Conservation (phyloP, 169 alveolate genomes). For the Babesia bovis region DNA sequence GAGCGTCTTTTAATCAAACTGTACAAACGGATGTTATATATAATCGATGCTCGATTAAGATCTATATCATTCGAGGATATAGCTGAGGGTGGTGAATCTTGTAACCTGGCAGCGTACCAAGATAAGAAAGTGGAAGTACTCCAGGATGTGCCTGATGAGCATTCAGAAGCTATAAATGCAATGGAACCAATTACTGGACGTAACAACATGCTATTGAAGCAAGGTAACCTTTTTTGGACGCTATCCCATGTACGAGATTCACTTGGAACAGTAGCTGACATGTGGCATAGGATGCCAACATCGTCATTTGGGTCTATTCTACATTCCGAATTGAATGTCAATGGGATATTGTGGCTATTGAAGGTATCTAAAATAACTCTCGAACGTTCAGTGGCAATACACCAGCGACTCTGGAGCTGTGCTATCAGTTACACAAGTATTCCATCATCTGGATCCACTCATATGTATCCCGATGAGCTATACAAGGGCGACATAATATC, state of each 20-base stretch:
- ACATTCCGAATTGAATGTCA: background rate
- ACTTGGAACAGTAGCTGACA: background rate
- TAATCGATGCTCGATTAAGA: background rate
- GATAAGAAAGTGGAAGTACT: background rate
- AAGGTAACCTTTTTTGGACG: constrained; percentile 17
- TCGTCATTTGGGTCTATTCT: background rate
- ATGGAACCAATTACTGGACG: too few relatives aligned
- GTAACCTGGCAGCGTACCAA: background rate
- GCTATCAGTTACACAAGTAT: too few relatives aligned
- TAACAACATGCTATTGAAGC: background rate
- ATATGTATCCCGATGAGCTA: background rate
- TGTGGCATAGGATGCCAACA: constrained; percentile 14
- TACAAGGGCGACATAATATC: background rate
- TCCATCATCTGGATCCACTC: background rate
- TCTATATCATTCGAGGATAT: background rate
- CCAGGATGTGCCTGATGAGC: background rate
- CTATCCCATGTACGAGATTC: background rate
- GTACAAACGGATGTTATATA: background rate
- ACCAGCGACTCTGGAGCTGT: background rate
- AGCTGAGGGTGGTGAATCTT: background rate
- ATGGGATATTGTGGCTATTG: constrained; percentile 1
- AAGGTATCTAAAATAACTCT: background rate
- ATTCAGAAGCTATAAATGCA: too few relatives aligned
- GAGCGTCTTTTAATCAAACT: constrained; percentile 2
- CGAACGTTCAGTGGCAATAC: constrained; percentile 5